A percentile compares a stretch with the other conserved stretches of the same genome.
Conservation (phyloP, 768 basidiomycete species). For the Obba rivulosa region DNA sequence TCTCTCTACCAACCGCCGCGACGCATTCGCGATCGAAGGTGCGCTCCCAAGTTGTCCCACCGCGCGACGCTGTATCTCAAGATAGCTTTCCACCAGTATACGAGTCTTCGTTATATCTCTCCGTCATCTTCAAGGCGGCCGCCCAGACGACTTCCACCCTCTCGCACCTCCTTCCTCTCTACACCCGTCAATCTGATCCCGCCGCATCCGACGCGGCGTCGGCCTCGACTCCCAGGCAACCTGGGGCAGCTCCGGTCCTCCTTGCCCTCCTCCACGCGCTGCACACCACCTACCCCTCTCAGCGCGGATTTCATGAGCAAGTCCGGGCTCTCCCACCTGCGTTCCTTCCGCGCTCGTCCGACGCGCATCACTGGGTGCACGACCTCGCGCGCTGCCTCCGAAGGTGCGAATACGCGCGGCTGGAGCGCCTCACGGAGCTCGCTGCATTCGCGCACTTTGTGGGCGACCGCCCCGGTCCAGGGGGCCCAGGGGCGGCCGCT, state of each 20-base stretch:
- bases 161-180: conserved; percentile 52
- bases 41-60: conserved; percentile 6
- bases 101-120: conserved; percentile 66
- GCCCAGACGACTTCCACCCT: conserved; percentile 60
- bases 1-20: conserved; percentile 51
- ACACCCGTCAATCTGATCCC: conserved; percentile 22
- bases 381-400: conserved; percentile 48
- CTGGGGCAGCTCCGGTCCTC: conserved; percentile 30
- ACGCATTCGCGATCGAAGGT: conserved; percentile 69
- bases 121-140: conserved; percentile 55
- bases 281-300: conserved; percentile 57
- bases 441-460: conserved; percentile 22
- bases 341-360: conserved; percentile 33
- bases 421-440: conserved; percentile 40
- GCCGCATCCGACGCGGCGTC: background rate
- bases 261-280: conserved; percentile 57
- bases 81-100: conserved; percentile 41
- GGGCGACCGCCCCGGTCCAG: background rate
- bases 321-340: conserved; percentile 34
- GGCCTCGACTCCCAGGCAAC: background rate
- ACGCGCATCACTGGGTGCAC: conserved; percentile 45
- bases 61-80: background rate
- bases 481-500: background rate
- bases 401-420: conserved; percentile 45
- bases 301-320: conserved; percentile 47